Evolutionary conservation across 768 basidiomycete species (phyloP).

Genomic region (Tricholomella constricta): DNA sequence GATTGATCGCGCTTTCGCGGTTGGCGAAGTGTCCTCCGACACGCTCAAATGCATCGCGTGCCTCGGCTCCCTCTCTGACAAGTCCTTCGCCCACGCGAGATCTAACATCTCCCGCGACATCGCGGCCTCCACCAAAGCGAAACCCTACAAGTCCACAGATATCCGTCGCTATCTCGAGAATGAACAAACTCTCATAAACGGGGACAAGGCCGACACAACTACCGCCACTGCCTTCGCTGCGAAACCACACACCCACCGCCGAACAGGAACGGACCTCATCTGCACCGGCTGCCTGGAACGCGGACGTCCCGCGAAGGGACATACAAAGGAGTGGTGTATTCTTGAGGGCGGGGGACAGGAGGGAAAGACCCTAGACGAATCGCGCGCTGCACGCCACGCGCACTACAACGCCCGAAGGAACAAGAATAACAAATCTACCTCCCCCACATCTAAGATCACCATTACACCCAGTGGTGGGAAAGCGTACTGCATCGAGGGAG

Average conservation of each 20-base stretch:
- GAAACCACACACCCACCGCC: too few species aligned
- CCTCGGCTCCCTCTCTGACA: too few species aligned
- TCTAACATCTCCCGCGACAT: too few species aligned
- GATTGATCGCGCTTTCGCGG: too few species aligned
- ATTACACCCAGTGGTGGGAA: too few species aligned
- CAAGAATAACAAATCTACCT: neutral
- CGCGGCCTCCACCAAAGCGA: neutral
- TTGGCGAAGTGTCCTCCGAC: too few species aligned
- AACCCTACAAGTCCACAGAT: slow-evolving; percentile 10
- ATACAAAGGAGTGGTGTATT: slow-evolving; percentile 19
- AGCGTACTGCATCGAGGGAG: neutral
- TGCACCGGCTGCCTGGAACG: slow-evolving; percentile 19
- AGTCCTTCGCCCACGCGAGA: too few species aligned
- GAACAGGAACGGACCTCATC: too few species aligned
- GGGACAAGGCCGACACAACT: neutral
- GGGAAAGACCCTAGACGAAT: slow-evolving; percentile 24
- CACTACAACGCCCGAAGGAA: neutral
- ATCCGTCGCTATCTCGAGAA: slow-evolving; percentile 3
- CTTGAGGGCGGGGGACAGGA: slow-evolving; percentile 26
- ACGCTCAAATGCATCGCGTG: too few species aligned
- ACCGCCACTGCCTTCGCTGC: neutral
- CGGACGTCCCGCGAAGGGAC: slow-evolving; percentile 1
- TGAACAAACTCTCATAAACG: slow-evolving; percentile 2
- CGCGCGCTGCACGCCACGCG: slow-evolving; percentile 2
- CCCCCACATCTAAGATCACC: too few species aligned